Percentiles rank a stretch among this genome's conserved stretches.
phyloP scores from a whole-genome alignment of 768 basidiomycete genomes.

The Suillus alpinus region DNA sequence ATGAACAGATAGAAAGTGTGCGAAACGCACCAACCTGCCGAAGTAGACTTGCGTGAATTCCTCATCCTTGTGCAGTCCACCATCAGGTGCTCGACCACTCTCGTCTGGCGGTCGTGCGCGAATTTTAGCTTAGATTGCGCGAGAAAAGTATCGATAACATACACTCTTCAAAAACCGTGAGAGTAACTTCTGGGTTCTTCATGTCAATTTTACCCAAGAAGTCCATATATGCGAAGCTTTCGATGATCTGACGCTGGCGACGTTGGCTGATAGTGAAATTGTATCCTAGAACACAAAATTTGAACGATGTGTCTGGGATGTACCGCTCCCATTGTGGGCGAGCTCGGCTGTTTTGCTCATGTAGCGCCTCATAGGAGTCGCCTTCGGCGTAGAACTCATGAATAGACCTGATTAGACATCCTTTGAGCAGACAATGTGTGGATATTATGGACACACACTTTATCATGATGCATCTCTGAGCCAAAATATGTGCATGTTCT shows the following conservation, averaged over 20 bases:
- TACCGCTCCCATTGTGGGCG: constrained; percentile 56
- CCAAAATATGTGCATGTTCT: constrained; percentile 70
- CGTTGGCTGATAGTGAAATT: constrained; percentile 71
- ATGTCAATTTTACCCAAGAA: constrained; percentile 81
- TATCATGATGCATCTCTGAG: constrained; percentile 75
- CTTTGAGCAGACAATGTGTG: not conserved
- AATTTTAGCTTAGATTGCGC: not conserved
- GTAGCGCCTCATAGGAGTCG: constrained; percentile 65
- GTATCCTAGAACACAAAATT: constrained; percentile 71
- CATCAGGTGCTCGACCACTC: constrained; percentile 45
- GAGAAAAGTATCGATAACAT: constrained; percentile 20
- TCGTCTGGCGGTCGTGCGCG: constrained; percentile 36
- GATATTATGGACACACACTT: constrained; percentile 49
- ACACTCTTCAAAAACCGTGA: constrained; percentile 90
- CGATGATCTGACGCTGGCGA: constrained; percentile 65
- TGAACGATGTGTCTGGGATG: constrained; percentile 70
- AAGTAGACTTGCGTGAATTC: constrained; percentile 72
- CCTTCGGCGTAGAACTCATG: constrained; percentile 79
- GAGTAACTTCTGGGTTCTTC: constrained; percentile 68
- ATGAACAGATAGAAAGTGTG: not conserved
- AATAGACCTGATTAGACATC: constrained; percentile 50
- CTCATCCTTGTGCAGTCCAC: constrained; percentile 60
- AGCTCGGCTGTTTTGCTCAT: constrained; percentile 47
- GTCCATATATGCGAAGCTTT: constrained; percentile 83
- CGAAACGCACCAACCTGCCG: constrained; percentile 77